Percentiles rank a stretch among this genome's conserved stretches.
Evolutionary conservation across 148 eudicot species (phyloP).

Genomic region (Pharnaceum exiguum): DNA sequence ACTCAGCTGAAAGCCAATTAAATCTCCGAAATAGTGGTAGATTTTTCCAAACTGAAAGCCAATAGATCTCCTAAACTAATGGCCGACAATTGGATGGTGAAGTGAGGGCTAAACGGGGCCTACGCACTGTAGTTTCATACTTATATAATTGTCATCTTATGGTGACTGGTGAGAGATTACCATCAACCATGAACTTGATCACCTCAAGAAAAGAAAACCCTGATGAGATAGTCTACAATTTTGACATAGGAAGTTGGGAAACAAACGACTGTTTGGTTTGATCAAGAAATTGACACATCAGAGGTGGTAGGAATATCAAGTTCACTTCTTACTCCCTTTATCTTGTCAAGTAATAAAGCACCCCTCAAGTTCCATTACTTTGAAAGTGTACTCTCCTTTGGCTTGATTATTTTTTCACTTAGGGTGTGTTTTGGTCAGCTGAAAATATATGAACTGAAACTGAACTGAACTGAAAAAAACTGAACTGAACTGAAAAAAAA

Average conservation of each 20-base stretch:
- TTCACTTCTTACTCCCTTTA: constrained; percentile 9
- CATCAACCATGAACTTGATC: constrained; percentile 21
- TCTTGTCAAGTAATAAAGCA: constrained; percentile 2
- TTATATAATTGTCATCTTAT: neutral
- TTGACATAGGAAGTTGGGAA: constrained; percentile 7
- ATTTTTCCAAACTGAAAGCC: constrained; percentile 2
- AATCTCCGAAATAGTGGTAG: neutral
- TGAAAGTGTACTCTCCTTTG: too few species aligned
- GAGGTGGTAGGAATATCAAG: constrained; percentile 4
- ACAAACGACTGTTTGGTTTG: constrained; percentile 6
- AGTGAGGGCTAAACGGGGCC: neutral
- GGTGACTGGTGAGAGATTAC: constrained; percentile 10
- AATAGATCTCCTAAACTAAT: neutral
- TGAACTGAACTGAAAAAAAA: too few species aligned
- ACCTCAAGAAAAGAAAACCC: constrained; percentile 14
- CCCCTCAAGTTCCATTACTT: constrained; percentile 2
- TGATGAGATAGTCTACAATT: constrained; percentile 10
- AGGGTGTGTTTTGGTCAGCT: too few species aligned
- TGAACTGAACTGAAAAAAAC: too few species aligned
- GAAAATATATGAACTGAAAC: too few species aligned
- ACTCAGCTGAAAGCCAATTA: constrained; percentile 10
- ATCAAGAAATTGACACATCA: constrained; percentile 8
- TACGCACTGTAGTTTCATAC: neutral
- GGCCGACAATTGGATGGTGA: constrained; percentile 14
- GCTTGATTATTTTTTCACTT: neutral